These are phyloP conservation scores for Oryza australiensis DNA, from an alignment of 176 grass and related monocot genomes.

Conservation along the genomic window DNA sequence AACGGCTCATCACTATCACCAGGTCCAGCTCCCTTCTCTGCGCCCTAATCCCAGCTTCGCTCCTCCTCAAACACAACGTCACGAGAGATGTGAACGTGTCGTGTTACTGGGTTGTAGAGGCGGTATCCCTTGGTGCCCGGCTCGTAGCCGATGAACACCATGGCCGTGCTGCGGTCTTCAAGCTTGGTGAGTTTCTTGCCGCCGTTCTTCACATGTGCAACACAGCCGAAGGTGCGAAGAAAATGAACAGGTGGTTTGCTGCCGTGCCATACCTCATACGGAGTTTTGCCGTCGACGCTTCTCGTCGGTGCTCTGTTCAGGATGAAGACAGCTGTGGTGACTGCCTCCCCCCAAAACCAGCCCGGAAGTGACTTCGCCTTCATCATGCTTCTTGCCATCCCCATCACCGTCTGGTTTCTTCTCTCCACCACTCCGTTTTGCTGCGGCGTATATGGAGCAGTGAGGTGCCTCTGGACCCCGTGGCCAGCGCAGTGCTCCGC, in stretches of 20 bases:
- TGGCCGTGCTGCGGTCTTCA: accelerated
- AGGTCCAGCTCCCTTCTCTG: accelerated
- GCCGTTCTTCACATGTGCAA: neutral
- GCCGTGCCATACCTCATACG: too few relatives aligned
- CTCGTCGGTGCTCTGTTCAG: neutral
- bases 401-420: too few relatives aligned
- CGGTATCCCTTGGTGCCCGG: accelerated
- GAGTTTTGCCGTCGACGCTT: too few relatives aligned
- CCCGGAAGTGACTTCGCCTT: neutral
- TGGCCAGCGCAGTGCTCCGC: neutral
- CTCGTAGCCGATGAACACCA: neutral
- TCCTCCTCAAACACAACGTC: neutral
- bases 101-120: neutral
- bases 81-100: too few relatives aligned
- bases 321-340: neutral
- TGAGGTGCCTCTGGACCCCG: neutral
- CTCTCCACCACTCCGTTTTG: too few relatives aligned
- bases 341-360: neutral
- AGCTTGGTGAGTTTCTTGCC: neutral
- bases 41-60: accelerated
- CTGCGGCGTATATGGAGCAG: neutral
- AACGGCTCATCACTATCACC: neutral
- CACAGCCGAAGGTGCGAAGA: too few relatives aligned
- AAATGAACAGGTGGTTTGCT: too few relatives aligned
- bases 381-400: too few relatives aligned